phyloP scores from a whole-genome alignment of 1,284 basidiomycete species.

The Golubevia sp. region DNA sequence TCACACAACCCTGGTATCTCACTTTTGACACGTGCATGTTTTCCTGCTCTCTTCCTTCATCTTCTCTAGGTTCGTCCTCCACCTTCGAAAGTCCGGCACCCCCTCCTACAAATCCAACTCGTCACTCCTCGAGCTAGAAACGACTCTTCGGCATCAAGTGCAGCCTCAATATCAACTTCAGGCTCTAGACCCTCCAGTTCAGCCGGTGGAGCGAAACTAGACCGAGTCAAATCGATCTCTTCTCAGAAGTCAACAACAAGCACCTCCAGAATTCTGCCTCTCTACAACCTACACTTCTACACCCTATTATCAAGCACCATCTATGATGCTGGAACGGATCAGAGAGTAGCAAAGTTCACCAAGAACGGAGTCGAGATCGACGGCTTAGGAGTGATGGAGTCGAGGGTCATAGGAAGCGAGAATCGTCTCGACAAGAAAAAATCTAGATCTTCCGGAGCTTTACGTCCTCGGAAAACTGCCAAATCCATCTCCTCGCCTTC shows the following conservation, averaged over 20 bases:
- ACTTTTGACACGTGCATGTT: too few relatives aligned
- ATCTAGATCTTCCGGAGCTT: too few relatives aligned
- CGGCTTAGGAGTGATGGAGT: slow-evolving; percentile 60
- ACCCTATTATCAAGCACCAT: slow-evolving; percentile 89
- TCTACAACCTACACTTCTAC: slow-evolving; percentile 92
- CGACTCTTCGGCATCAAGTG: slow-evolving; percentile 7
- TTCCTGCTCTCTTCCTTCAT: too few relatives aligned
- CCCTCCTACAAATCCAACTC: slow-evolving; percentile 91
- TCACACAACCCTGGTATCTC: too few relatives aligned
- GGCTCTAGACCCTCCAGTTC: slow-evolving; percentile 1
- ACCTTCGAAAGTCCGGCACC: slow-evolving; percentile 78
- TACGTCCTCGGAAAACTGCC: too few relatives aligned
- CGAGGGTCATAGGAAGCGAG: slow-evolving; percentile 4
- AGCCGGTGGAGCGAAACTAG: slow-evolving; percentile 5
- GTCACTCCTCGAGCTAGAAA: slow-evolving; percentile 63
- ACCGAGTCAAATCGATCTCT: slow-evolving; percentile 14
- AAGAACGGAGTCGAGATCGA: slow-evolving; percentile 70
- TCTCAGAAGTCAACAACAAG: slow-evolving; percentile 35
- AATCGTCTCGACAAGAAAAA: too few relatives aligned
- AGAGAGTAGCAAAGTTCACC: slow-evolving; percentile 86
- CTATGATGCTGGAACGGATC: slow-evolving; percentile 90
- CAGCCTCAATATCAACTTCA: slow-evolving; percentile 11
- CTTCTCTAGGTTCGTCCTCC: too few relatives aligned
- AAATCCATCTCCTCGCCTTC: too few relatives aligned
- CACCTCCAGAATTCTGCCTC: slow-evolving; percentile 80